A percentile compares a stretch with the other conserved stretches of the same genome.
Evolutionary conservation across 257 asterid genomes (phyloP).

Genomic region (Scutellaria minor): DNA sequence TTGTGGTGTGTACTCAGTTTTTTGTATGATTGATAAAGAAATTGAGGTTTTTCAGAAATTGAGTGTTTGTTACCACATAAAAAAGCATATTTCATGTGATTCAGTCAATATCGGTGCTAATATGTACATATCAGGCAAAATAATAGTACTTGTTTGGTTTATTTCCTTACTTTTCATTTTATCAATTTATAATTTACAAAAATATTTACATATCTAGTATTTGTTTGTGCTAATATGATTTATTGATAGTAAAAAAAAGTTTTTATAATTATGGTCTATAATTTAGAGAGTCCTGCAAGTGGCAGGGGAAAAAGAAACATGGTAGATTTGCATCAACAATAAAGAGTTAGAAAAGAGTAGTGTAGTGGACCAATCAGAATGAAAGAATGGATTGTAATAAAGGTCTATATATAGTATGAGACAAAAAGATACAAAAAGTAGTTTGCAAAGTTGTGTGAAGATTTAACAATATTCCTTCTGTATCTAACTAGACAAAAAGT

Average conservation of each 20-base stretch:
- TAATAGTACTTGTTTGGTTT: too few species aligned
- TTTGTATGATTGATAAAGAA: conserved; percentile 4
- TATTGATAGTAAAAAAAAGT: too few species aligned
- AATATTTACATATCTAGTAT: too few species aligned
- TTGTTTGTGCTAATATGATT: too few species aligned
- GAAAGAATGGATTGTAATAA: too few species aligned
- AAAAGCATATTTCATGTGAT: neutral
- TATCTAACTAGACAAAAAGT: too few species aligned
- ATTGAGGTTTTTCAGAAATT: neutral
- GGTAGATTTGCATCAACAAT: neutral
- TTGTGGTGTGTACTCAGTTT: neutral
- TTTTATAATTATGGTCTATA: too few species aligned
- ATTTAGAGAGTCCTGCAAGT: conserved; percentile 12
- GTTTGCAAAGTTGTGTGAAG: conserved; percentile 12
- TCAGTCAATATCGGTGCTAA: too few species aligned
- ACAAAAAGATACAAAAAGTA: neutral
- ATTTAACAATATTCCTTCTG: neutral
- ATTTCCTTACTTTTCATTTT: too few species aligned
- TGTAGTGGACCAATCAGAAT: neutral
- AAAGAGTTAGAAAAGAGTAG: neutral
- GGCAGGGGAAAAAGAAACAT: neutral
- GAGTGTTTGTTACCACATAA: neutral
- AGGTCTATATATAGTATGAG: too few species aligned
- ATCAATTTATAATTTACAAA: too few species aligned
- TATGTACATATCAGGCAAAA: too few species aligned